These are phyloP conservation scores for Aspergillus sojae DNA, from an alignment of 2,329 filamentous ascomycete genomes.

Conservation along the genomic window DNA sequence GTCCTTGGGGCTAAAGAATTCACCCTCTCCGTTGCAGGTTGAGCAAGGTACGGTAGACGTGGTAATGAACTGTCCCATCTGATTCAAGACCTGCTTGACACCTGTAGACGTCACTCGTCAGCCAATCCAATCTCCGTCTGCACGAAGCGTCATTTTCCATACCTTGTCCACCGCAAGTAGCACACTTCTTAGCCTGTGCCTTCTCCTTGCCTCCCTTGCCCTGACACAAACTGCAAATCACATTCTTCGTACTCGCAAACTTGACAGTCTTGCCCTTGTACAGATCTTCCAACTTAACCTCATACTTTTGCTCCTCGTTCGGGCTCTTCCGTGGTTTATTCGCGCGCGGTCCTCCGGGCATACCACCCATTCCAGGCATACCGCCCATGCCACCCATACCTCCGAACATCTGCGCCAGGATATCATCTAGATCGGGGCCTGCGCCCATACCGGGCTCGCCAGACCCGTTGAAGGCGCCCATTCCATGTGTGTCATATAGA, in stretches of 20 bases:
- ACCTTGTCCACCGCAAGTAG: slow-evolving; percentile 80
- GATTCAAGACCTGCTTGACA: slow-evolving; percentile 73
- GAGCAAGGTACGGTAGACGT: slow-evolving; percentile 79
- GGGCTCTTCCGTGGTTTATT: slow-evolving; percentile 63
- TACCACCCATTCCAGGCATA: slow-evolving; percentile 50
- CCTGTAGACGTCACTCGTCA: slow-evolving; percentile 44
- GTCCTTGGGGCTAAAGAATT: slow-evolving; percentile 92
- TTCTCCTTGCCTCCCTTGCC: slow-evolving; percentile 90
- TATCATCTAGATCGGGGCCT: slow-evolving; percentile 77
- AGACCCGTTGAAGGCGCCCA: slow-evolving; percentile 88
- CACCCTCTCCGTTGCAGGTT: slow-evolving; percentile 81
- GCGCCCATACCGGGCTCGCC: slow-evolving; percentile 67
- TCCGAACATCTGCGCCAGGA: slow-evolving; percentile 88
- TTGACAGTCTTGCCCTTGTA: slow-evolving; percentile 99
- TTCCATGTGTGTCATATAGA: slow-evolving; percentile 91
- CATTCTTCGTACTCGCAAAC: slow-evolving; percentile 92
- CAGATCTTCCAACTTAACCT: slow-evolving; percentile 87
- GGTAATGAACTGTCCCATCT: slow-evolving; percentile 83
- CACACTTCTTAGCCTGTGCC: slow-evolving; percentile 80
- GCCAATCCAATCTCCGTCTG: background rate
- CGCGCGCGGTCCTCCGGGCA: slow-evolving; percentile 48
- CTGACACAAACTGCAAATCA: slow-evolving; percentile 84
- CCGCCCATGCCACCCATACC: slow-evolving; percentile 55
- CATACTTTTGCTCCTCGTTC: slow-evolving; percentile 87
- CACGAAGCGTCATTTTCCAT: slow-evolving; percentile 20